Conservation (phyloP, 148 eudicot genomes). For the Chenopodium album region DNA sequence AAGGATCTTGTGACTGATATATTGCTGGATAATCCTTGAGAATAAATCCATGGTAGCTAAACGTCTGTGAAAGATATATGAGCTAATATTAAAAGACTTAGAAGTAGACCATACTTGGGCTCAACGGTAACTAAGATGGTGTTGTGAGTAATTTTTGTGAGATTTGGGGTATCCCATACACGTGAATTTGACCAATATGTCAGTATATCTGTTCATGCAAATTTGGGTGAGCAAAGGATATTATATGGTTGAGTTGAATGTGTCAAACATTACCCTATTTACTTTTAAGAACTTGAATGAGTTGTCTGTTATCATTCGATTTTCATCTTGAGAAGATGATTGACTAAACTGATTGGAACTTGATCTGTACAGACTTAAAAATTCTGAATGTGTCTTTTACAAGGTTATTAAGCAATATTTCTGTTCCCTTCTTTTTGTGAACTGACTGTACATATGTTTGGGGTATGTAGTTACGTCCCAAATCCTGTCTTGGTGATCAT, state of each 20-base stretch:
- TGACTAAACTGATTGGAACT: too few species aligned
- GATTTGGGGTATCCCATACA: neutral
- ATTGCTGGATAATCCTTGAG: neutral
- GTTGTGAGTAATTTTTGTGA: neutral
- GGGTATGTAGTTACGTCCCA: slow-evolving; percentile 73
- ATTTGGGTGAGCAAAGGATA: neutral
- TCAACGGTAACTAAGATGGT: neutral
- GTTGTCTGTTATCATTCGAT: neutral
- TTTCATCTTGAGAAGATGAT: neutral
- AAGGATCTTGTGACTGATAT: neutral
- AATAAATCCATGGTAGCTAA: too few species aligned
- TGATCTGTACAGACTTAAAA: neutral
- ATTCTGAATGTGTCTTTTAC: neutral
- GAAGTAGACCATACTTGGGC: neutral
- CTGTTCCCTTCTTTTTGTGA: neutral
- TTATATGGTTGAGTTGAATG: neutral
- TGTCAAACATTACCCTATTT: neutral
- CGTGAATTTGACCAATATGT: neutral
- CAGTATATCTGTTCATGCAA: neutral
- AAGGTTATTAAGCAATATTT: neutral
- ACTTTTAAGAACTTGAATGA: neutral
- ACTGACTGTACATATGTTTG: neutral
- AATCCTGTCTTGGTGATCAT: slow-evolving; percentile 94
- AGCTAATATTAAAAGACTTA: too few species aligned
- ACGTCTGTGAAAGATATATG: too few species aligned